Conservation (phyloP, 306 rosid species). For the Delonix regia region DNA sequence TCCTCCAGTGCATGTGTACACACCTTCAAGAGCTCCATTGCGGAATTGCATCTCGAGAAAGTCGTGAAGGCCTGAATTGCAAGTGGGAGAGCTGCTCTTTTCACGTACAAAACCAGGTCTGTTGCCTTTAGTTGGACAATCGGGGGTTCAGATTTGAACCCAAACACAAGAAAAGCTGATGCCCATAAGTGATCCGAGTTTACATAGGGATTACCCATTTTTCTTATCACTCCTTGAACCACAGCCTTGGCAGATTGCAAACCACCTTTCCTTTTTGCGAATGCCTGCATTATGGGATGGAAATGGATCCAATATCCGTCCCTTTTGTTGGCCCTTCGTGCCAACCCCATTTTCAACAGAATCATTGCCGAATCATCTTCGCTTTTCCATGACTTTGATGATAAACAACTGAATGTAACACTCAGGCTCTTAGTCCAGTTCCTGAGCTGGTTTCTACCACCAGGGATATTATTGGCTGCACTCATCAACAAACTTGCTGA, state of each 20-base stretch:
- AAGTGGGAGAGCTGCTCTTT: slow-evolving; percentile 79
- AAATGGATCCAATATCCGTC: slow-evolving; percentile 74
- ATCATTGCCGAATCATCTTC: slow-evolving; percentile 77
- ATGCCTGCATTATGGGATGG: slow-evolving; percentile 75
- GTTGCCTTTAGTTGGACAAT: slow-evolving; percentile 60
- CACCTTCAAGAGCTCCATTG: slow-evolving; percentile 78
- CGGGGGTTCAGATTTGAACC: slow-evolving; percentile 88
- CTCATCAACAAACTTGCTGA: slow-evolving; percentile 52
- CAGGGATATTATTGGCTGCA: slow-evolving; percentile 64
- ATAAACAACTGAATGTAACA: slow-evolving; percentile 52
- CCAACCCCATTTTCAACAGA: slow-evolving; percentile 72
- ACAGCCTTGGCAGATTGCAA: slow-evolving; percentile 67
- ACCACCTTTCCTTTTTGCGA: slow-evolving; percentile 66
- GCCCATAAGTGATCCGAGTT: slow-evolving; percentile 83
- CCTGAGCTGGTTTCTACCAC: slow-evolving; percentile 46
- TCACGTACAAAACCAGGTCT: slow-evolving; percentile 74
- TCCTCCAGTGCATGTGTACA: slow-evolving; percentile 88
- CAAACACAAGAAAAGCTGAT: slow-evolving; percentile 86
- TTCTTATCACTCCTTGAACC: slow-evolving; percentile 65
- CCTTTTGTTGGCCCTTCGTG: slow-evolving; percentile 53
- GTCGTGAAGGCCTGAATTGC: slow-evolving; percentile 76
- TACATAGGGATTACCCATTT: slow-evolving; percentile 48
- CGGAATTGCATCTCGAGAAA: slow-evolving; percentile 83
- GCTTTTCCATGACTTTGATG: slow-evolving; percentile 66
- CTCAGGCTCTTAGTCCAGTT: slow-evolving; percentile 59